phyloP scores from a whole-genome alignment of 257 asterid genomes.

The Phtheirospermum japonicum region DNA sequence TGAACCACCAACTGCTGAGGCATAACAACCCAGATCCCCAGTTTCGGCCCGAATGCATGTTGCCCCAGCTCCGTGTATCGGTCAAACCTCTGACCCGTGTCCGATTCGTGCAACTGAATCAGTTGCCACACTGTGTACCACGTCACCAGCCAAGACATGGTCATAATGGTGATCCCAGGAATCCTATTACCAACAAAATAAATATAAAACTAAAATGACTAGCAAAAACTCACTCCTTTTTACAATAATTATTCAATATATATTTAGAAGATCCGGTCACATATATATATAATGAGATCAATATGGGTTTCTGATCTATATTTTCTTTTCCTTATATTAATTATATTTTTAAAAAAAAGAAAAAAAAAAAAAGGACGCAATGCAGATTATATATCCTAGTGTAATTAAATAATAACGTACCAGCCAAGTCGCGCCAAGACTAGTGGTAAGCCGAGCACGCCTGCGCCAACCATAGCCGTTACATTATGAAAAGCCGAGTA shows the following conservation, averaged over 20 bases:
- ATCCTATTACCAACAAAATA: no score
- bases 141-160: slow-evolving; percentile 38
- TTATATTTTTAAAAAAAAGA: no score
- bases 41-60: slow-evolving; percentile 36
- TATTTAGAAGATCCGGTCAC: no score
- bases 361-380: no score
- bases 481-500: slow-evolving; percentile 62
- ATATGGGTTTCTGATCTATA: no score
- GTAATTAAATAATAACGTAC: no score
- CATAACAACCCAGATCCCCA: slow-evolving; percentile 36
- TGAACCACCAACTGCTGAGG: slow-evolving; percentile 44
- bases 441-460: slow-evolving; percentile 62
- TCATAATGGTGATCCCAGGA: slow-evolving; percentile 29
- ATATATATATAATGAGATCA: no score
- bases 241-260: no score
- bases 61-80: slow-evolving; percentile 36
- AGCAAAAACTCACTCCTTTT: no score
- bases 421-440: slow-evolving; percentile 78
- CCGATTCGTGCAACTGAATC: slow-evolving; percentile 36
- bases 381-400: not conserved
- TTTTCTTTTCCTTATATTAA: no score
- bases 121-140: slow-evolving; percentile 41
- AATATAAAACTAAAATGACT: no score
- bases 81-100: slow-evolving; percentile 38
- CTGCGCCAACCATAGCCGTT: slow-evolving; percentile 71